These are phyloP conservation scores for Cercospora brassicicola DNA, from an alignment of 2,329 filamentous ascomycete genomes.

Conservation along the genomic window DNA sequence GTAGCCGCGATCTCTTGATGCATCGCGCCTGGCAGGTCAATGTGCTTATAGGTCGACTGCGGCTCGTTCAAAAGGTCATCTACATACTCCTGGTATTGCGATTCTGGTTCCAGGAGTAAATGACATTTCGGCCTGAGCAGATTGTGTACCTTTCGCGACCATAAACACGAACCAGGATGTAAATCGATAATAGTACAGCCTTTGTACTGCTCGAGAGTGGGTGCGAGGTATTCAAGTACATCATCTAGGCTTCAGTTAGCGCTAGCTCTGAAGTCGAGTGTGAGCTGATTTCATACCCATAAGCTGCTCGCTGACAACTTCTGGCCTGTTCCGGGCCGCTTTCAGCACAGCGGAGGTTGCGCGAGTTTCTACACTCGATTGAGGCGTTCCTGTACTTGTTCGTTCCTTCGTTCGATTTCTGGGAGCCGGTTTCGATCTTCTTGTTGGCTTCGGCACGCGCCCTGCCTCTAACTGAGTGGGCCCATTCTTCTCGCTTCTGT, in stretches of 20 bases:
- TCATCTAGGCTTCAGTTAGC: constrained; percentile 55
- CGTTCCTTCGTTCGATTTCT: neutral
- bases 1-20: constrained; percentile 29
- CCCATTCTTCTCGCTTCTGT: neutral
- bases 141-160: constrained; percentile 74
- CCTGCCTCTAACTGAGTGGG: neutral
- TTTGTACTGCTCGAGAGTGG: constrained; percentile 65
- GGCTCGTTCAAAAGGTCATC: constrained; percentile 44
- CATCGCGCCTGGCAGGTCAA: constrained; percentile 32
- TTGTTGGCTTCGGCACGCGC: neutral
- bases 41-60: constrained; percentile 52
- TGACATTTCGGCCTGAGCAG: constrained; percentile 76
- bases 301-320: constrained; percentile 28
- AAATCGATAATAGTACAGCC: constrained; percentile 86
- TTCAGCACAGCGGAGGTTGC: neutral
- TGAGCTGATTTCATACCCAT: constrained; percentile 21
- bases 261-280: neutral
- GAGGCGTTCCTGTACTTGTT: neutral
- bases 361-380: neutral
- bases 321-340: constrained; percentile 5
- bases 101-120: constrained; percentile 74
- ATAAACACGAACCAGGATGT: constrained; percentile 76
- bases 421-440: neutral
- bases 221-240: constrained; percentile 66
- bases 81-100: constrained; percentile 63